Base-by-base conservation (phyloP, 805 yeast species). In the Nakazawaea anatomiae region DNA sequence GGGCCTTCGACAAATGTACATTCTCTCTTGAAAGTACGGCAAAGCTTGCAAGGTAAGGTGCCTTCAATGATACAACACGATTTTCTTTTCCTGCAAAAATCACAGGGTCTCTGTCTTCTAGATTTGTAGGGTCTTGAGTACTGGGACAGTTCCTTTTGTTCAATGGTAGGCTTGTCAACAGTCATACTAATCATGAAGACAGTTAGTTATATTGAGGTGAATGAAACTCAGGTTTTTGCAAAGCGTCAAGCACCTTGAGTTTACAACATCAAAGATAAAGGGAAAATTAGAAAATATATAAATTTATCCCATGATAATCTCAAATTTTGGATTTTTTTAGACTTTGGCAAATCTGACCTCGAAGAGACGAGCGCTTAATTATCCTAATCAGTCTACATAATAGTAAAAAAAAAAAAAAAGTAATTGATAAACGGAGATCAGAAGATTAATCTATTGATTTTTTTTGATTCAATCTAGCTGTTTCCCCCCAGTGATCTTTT, bases 1-100 rank as follows among this genome's bases (percentile, higher is more conserved):
- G 71, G 71, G 31, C 69, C 66, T 46, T 66, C 65, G 38, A 61
- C 30, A 48, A 67, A 66, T 2, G 69, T 65, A 52, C 71, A 67
- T 31, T 53, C 62, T 44, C 60, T 57, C 52, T 65, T 65, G 54
- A 61, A 65, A 47, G 60, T 64, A 28, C 58, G 56, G 47, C 71
- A 67, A 9, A 65, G 57, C 50, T 65, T 57, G 47, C 71, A 67
- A 41, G 67, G 67, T 8, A 60, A 51, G 47, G 62, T 61, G n/a
- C 59, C 60, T 39, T 64, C 62, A 51, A 67, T 65, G 27, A 67
- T 66, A 56, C 71, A 67, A 55, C 71, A 67, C 1, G 70, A 61
- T 51, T 67, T 67, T 30, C 71, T 54, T 44, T 59, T 62, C 31
- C 71, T 59, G 55, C 71, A 67, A 46, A 65, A 64, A 48, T 67